Conservation (phyloP, 2,329 filamentous ascomycete genomes). For the Fusarium hainanense region DNA sequence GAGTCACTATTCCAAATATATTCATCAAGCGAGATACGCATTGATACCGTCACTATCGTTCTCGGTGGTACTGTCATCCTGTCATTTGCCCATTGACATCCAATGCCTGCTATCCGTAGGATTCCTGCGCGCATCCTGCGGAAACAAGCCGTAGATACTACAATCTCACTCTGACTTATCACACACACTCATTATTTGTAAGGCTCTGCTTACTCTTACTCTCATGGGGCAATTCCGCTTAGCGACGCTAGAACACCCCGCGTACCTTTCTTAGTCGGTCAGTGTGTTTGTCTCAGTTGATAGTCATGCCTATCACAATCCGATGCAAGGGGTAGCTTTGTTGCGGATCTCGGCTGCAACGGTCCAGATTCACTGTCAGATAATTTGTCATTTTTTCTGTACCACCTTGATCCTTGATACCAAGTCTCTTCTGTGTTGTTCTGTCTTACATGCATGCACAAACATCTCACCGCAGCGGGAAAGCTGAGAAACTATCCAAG, state of each 20-base stretch:
- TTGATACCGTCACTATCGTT: neutral
- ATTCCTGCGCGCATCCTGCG: neutral
- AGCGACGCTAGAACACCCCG: slow-evolving; percentile 13
- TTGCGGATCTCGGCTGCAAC: neutral
- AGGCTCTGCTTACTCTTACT: neutral
- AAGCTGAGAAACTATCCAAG: neutral
- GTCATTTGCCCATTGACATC: neutral
- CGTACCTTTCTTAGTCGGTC: slow-evolving; percentile 2
- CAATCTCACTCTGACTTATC: neutral
- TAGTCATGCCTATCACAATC: slow-evolving; percentile 17
- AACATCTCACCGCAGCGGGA: neutral
- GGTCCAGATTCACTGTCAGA: neutral
- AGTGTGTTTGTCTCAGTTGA: slow-evolving; percentile 30
- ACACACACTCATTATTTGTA: neutral
- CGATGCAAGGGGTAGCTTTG: slow-evolving; percentile 20
- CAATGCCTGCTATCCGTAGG: too few species aligned
- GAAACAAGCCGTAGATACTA: neutral
- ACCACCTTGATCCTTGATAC: neutral
- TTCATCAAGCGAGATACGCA: neutral
- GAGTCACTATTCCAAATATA: neutral
- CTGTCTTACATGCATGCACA: neutral
- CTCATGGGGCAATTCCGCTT: neutral
- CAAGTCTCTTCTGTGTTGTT: neutral
- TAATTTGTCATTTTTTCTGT: too few species aligned
- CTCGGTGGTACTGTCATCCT: neutral